phyloP scores from a whole-genome alignment of 805 yeast genomes.

The Candida glaebosa region DNA sequence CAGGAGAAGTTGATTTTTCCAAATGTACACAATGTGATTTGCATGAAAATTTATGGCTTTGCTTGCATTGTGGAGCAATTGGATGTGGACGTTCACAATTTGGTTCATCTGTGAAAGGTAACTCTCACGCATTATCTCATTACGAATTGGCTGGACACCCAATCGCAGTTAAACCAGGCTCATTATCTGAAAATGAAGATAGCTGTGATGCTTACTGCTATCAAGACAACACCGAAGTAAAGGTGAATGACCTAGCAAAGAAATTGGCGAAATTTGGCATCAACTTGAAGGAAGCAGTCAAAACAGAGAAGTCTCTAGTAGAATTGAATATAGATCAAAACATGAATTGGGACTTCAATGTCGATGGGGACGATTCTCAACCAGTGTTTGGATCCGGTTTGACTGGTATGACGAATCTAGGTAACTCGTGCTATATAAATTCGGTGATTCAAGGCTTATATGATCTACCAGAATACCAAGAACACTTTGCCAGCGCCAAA shows the following conservation, averaged over 20 bases:
- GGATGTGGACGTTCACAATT: slow-evolving; percentile 96
- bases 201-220: slow-evolving; percentile 85
- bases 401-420: slow-evolving; percentile 85
- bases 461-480: slow-evolving; percentile 34
- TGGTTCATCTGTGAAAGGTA: slow-evolving; percentile 85
- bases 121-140: slow-evolving; percentile 85
- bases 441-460: slow-evolving; percentile 76
- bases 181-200: slow-evolving; percentile 62
- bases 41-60: slow-evolving; percentile 82
- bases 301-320: slow-evolving; percentile 83
- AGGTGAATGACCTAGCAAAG: slow-evolving; percentile 54
- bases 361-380: slow-evolving; percentile 70
- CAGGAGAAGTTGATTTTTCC: slow-evolving; percentile 34
- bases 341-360: slow-evolving; percentile 85
- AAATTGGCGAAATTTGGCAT: slow-evolving; percentile 63
- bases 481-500: slow-evolving; percentile 34
- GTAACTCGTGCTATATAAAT: slow-evolving; percentile 89
- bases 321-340: slow-evolving; percentile 94
- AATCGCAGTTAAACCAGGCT: slow-evolving; percentile 87
- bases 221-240: slow-evolving; percentile 82
- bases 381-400: slow-evolving; percentile 73
- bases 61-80: slow-evolving; percentile 83
- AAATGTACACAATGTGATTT: slow-evolving; percentile 62
- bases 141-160: slow-evolving; percentile 59
- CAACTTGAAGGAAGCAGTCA: slow-evolving; percentile 48